These are phyloP conservation scores for Hemisphaericaspora lyxosophila DNA, from an alignment of 1,139 yeast genomes.

Conservation along the genomic window DNA sequence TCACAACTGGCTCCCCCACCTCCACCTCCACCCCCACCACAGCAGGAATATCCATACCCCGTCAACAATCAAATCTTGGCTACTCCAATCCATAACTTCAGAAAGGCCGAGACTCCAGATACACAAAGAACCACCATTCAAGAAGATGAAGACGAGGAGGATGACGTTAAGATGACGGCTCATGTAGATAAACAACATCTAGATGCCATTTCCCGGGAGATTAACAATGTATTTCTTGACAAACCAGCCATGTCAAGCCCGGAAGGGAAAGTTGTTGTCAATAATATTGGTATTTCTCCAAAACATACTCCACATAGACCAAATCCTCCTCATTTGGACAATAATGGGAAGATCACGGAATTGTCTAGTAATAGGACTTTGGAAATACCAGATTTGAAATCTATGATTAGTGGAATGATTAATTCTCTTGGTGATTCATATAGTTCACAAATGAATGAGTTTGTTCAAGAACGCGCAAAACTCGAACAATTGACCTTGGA, in stretches of 20 bases:
- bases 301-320: slow-evolving; percentile 22
- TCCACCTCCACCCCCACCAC: slow-evolving; percentile 4
- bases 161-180: slow-evolving; percentile 17
- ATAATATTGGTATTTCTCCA: neutral
- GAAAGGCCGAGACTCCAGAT: slow-evolving; percentile 42
- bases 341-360: slow-evolving; percentile 28
- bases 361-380: slow-evolving; percentile 16
- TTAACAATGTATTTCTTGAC: slow-evolving; percentile 44
- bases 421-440: slow-evolving; percentile 47
- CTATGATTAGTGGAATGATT: slow-evolving; percentile 43
- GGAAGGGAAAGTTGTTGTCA: slow-evolving; percentile 10
- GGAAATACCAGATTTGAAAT: slow-evolving; percentile 34
- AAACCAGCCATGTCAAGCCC: slow-evolving; percentile 22
- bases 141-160: slow-evolving; percentile 40
- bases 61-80: slow-evolving; percentile 7
- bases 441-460: slow-evolving; percentile 21
- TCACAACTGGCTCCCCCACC: too few species aligned
- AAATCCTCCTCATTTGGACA: slow-evolving; percentile 36
- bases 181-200: slow-evolving; percentile 37
- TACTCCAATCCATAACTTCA: slow-evolving; percentile 14
- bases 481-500: slow-evolving; percentile 19
- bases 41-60: slow-evolving; percentile 1
- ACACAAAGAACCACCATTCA: slow-evolving; percentile 49
- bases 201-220: slow-evolving; percentile 35
- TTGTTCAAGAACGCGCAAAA: slow-evolving; percentile 22